Percentiles rank a stretch among this genome's conserved stretches.
These are phyloP conservation scores for Calonectria ilicicola DNA, from an alignment of 2,329 filamentous ascomycete genomes.

Conservation along the genomic window DNA sequence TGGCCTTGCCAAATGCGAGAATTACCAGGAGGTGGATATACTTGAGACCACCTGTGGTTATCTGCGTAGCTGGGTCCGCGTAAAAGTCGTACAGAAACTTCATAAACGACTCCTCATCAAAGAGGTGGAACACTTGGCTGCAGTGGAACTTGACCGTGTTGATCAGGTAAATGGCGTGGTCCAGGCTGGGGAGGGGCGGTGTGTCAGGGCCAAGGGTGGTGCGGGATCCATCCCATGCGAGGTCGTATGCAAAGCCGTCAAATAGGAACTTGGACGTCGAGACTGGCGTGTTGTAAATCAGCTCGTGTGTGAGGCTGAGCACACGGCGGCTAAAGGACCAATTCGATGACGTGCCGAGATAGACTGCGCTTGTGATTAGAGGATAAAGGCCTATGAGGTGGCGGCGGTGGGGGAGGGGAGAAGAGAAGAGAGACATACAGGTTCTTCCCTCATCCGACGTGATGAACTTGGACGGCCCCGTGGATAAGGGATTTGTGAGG, in stretches of 20 bases:
- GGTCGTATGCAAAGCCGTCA: slow-evolving; percentile 63
- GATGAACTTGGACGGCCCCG: slow-evolving; percentile 55
- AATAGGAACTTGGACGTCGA: slow-evolving; percentile 60
- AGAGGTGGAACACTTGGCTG: slow-evolving; percentile 64
- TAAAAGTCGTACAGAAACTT: slow-evolving; percentile 45
- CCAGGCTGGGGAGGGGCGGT: slow-evolving; percentile 57
- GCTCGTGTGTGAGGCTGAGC: slow-evolving; percentile 61
- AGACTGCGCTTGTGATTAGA: slow-evolving; percentile 53
- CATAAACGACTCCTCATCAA: slow-evolving; percentile 66
- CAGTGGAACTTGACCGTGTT: slow-evolving; percentile 69
- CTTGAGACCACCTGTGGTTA: slow-evolving; percentile 51
- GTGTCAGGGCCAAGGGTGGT: slow-evolving; percentile 41
- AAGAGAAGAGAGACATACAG: slow-evolving; percentile 55
- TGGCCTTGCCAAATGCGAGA: slow-evolving; percentile 67
- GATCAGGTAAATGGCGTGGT: slow-evolving; percentile 65
- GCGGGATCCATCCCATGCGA: slow-evolving; percentile 60
- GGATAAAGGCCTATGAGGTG: rapidly evolving
- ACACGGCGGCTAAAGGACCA: slow-evolving; percentile 66
- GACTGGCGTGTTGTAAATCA: slow-evolving; percentile 55
- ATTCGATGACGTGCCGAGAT: slow-evolving; percentile 67
- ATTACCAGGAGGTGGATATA: slow-evolving; percentile 66
- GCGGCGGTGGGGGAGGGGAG: background rate
- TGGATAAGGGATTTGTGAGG: slow-evolving; percentile 57
- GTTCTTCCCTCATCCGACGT: slow-evolving; percentile 53
- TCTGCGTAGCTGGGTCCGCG: slow-evolving; percentile 31